Conservation (phyloP, 768 basidiomycete species). For the Rossbeevera mucosa region DNA sequence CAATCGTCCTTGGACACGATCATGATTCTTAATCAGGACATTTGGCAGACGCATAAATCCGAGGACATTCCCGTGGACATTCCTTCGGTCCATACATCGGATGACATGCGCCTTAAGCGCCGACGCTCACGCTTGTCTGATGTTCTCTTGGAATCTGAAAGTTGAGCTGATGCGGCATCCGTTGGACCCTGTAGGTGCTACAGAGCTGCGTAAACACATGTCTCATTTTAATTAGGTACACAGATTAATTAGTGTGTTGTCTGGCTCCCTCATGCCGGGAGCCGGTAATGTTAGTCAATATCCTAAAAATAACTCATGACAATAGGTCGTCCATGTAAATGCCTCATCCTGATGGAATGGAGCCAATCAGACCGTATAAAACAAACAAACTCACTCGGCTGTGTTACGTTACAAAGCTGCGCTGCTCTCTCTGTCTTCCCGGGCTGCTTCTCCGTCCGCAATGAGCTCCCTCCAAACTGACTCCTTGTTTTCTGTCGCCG, state of each 20-base stretch:
- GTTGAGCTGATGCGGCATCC: conserved; percentile 4
- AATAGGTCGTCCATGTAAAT: conserved; percentile 10
- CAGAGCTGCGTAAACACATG: conserved; percentile 16
- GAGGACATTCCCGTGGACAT: conserved; percentile 29
- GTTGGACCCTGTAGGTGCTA: conserved; percentile 9
- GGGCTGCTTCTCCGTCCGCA: neutral
- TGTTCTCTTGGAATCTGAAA: conserved; percentile 27
- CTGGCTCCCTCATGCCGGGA: conserved; percentile 5
- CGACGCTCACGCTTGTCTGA: conserved; percentile 42
- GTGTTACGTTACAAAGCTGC: no score
- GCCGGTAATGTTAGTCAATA: conserved; percentile 6
- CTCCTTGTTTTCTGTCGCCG: conserved; percentile 47
- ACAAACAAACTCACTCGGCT: no score
- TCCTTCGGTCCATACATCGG: conserved; percentile 25
- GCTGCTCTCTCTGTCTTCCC: neutral
- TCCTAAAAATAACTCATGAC: conserved; percentile 12
- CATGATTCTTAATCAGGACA: conserved; percentile 6
- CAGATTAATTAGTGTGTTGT: conserved; percentile 22
- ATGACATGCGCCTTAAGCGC: conserved; percentile 37
- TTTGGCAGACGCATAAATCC: conserved; percentile 23
- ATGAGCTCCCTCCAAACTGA: conserved; percentile 37
- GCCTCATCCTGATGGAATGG: neutral
- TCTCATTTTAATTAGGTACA: conserved; percentile 22
- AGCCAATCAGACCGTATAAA: no score
- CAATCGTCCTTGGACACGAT: neutral